Conservation (phyloP, 345 rosid genomes). For the Schrenkiella parvula region DNA sequence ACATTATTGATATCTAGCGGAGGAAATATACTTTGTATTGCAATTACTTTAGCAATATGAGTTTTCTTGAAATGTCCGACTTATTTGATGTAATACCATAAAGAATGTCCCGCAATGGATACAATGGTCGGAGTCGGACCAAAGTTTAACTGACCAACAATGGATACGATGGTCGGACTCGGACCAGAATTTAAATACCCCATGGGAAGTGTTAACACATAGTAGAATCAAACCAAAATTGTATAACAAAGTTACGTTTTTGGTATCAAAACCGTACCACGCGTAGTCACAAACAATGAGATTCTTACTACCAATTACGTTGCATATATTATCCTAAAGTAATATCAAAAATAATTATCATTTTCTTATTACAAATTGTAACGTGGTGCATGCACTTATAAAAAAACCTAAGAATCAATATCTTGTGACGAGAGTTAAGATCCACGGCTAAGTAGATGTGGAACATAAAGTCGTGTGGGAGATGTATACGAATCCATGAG, state of each 20-base stretch:
- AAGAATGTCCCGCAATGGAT: too few species aligned
- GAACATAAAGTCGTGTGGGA: slow-evolving; percentile 29
- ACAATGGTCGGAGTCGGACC: too few species aligned
- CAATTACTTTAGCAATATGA: not conserved
- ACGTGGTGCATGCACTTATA: slow-evolving; percentile 25
- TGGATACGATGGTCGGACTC: not conserved
- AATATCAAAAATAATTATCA: not conserved
- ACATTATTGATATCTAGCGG: not conserved
- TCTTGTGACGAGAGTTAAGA: slow-evolving; percentile 28
- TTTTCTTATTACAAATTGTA: not conserved
- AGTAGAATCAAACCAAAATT: not conserved
- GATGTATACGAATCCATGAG: slow-evolving; percentile 11
- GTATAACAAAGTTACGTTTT: not conserved
- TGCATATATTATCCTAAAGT: not conserved
- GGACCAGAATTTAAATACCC: not conserved
- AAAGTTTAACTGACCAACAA: too few species aligned
- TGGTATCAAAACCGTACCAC: not conserved
- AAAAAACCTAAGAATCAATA: slow-evolving; percentile 10
- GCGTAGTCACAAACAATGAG: not conserved
- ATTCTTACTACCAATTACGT: not conserved
- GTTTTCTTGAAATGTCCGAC: not conserved
- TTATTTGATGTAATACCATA: not conserved
- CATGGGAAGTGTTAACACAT: not conserved
- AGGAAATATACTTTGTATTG: not conserved
- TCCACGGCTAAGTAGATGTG: slow-evolving; percentile 17